Percentiles rank a stretch among this genome's conserved stretches.
phyloP scores from a whole-genome alignment of 768 basidiomycete species.

The Strobilomyces confusus region DNA sequence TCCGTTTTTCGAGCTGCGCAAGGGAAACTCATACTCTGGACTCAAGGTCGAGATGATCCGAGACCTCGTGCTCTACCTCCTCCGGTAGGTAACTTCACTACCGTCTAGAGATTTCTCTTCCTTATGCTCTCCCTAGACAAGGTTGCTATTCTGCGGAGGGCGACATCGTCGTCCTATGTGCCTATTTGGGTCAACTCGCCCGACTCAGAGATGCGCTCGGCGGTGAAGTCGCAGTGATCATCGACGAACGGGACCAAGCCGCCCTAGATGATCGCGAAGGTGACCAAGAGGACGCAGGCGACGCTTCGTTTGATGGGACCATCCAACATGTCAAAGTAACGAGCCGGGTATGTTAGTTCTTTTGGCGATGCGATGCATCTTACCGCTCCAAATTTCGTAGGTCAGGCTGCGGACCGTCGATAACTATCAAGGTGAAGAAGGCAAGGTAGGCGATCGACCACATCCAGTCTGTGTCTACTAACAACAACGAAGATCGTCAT shows the following conservation, averaged over 20 bases:
- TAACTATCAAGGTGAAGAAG: constrained; percentile 76
- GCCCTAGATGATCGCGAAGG: constrained; percentile 53
- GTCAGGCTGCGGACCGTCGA: constrained; percentile 71
- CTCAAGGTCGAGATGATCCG: constrained; percentile 43
- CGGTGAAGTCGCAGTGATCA: constrained; percentile 52
- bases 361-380: background rate
- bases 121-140: constrained; percentile 33
- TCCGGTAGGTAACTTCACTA: constrained; percentile 27
- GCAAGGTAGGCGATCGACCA: constrained; percentile 36
- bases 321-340: constrained; percentile 51
- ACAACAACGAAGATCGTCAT: constrained; percentile 53
- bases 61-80: constrained; percentile 51
- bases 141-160: constrained; percentile 44
- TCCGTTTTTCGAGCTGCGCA: background rate
- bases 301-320: constrained; percentile 11
- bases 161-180: constrained; percentile 52
- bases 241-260: constrained; percentile 67
- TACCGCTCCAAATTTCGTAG: constrained; percentile 30
- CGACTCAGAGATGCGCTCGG: constrained; percentile 40
- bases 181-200: constrained; percentile 49
- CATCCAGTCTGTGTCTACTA: background rate
- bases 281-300: constrained; percentile 32
- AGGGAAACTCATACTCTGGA: constrained; percentile 1
- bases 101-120: background rate
- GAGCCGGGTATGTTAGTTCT: constrained; percentile 39